Percentiles rank a stretch among this genome's conserved stretches.
phyloP scores from a whole-genome alignment of 306 rosid species.

The Pyrus pyrifolia region DNA sequence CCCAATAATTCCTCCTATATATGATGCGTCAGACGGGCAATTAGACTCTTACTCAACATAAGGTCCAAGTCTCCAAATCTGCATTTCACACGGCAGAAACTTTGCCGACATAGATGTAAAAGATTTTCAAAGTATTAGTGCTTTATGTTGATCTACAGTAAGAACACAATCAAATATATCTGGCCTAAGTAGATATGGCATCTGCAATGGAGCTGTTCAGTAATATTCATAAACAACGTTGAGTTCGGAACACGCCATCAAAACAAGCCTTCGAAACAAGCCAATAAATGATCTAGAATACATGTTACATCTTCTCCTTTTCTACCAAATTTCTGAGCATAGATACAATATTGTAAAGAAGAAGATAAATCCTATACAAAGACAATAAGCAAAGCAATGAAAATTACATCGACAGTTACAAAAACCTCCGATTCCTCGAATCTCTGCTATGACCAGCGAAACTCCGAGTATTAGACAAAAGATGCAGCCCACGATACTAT shows the following conservation, averaged over 20 bases:
- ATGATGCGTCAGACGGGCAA: neutral
- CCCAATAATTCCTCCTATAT: neutral
- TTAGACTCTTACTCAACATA: too few relatives aligned
- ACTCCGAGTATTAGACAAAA: conserved; percentile 30
- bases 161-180: neutral
- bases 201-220: neutral
- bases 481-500: conserved; percentile 20
- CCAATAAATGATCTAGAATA: neutral
- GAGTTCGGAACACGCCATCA: neutral
- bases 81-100: too few relatives aligned
- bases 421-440: conserved; percentile 14
- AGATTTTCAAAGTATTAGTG: too few relatives aligned
- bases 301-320: neutral
- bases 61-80: too few relatives aligned
- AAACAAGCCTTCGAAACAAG: neutral
- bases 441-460: conserved; percentile 12
- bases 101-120: too few relatives aligned
- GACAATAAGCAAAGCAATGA: conserved; percentile 17
- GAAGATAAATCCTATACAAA: conserved; percentile 25
- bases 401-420: conserved; percentile 6
- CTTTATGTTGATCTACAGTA: too few relatives aligned
- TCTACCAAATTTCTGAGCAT: conserved; percentile 17
- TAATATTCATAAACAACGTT: neutral
- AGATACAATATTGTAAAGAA: conserved; percentile 32
- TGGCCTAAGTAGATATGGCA: neutral